These are phyloP conservation scores for Alternaria metachromatica DNA, from an alignment of 2,329 filamentous ascomycete species.

Conservation along the genomic window DNA sequence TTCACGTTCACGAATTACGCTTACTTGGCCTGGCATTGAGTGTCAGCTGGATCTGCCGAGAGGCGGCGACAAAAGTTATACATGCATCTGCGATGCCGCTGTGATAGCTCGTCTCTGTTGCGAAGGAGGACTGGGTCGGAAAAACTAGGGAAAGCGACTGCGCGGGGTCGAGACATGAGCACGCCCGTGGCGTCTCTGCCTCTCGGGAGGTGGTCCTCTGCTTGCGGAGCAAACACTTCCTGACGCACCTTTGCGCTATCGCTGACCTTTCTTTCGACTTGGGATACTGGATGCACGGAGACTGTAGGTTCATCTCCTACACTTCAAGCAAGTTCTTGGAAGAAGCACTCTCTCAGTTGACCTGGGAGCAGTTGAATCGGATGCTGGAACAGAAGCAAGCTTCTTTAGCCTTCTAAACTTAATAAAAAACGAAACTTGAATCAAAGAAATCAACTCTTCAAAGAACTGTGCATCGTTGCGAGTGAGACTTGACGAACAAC, in stretches of 20 bases:
- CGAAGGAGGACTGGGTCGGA: slow-evolving; percentile 23
- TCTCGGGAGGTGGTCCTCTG: slow-evolving; percentile 45
- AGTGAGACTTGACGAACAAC: neutral
- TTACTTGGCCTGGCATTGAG: slow-evolving; percentile 49
- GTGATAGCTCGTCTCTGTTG: slow-evolving; percentile 42
- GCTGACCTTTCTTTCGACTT: slow-evolving; percentile 23
- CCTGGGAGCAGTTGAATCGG: slow-evolving; percentile 53
- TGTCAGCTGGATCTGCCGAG: slow-evolving; percentile 48
- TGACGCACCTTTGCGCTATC: slow-evolving; percentile 47
- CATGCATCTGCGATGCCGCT: slow-evolving; percentile 49
- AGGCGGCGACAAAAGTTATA: slow-evolving; percentile 49
- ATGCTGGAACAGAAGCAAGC: slow-evolving; percentile 58
- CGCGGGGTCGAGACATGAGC: slow-evolving; percentile 37
- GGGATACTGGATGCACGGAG: slow-evolving; percentile 24
- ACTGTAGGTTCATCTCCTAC: slow-evolving; percentile 63
- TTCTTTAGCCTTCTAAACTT: slow-evolving; percentile 49
- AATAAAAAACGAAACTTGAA: slow-evolving; percentile 45
- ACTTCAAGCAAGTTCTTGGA: slow-evolving; percentile 54
- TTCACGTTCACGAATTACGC: slow-evolving; percentile 32
- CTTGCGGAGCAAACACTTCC: slow-evolving; percentile 46
- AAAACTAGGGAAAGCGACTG: slow-evolving; percentile 7
- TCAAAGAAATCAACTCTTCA: slow-evolving; percentile 2
- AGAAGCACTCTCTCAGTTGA: slow-evolving; percentile 42
- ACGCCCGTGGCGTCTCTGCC: slow-evolving; percentile 40
- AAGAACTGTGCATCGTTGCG: neutral